Percentiles rank a stretch among this genome's conserved stretches.
Evolutionary conservation across 2,329 filamentous ascomycete species (phyloP).

Genomic region (Acrocalymma vagum): DNA sequence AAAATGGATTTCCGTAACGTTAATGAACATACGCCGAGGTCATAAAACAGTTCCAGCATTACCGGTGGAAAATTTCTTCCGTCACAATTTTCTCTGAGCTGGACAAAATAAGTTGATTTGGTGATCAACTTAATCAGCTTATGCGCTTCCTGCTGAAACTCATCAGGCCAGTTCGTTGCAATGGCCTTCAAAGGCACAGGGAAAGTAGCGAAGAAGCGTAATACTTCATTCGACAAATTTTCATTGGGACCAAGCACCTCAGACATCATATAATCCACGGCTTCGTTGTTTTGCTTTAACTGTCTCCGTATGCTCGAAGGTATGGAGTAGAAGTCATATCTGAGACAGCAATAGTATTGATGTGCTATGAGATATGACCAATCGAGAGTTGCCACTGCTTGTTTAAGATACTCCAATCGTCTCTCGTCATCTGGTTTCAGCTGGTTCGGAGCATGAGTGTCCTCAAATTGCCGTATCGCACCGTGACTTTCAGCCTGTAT

Average conservation of each 20-base stretch:
- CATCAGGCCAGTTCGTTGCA: slow-evolving; percentile 29
- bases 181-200: slow-evolving; percentile 47
- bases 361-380: slow-evolving; percentile 39
- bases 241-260: slow-evolving; percentile 58
- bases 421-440: too few relatives aligned
- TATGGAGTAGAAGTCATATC: slow-evolving; percentile 44
- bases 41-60: slow-evolving; percentile 62
- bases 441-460: too few relatives aligned
- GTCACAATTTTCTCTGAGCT: slow-evolving; percentile 24
- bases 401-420: slow-evolving; percentile 42
- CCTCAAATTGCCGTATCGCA: too few relatives aligned
- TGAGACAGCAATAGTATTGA: slow-evolving; percentile 38
- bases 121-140: slow-evolving; percentile 50
- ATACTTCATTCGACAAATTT: slow-evolving; percentile 47
- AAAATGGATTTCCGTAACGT: slow-evolving; percentile 65
- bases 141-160: slow-evolving; percentile 43
- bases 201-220: slow-evolving; percentile 59
- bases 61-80: slow-evolving; percentile 60
- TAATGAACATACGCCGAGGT: slow-evolving; percentile 59
- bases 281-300: slow-evolving; percentile 31
- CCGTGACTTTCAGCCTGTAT: too few relatives aligned
- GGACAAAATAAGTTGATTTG: slow-evolving; percentile 39
- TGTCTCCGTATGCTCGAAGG: slow-evolving; percentile 49
- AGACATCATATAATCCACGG: slow-evolving; percentile 50
- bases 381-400: slow-evolving; percentile 37